Conservation (phyloP, 2,329 filamentous ascomycete species). For the Colletotrichum plurivorum region DNA sequence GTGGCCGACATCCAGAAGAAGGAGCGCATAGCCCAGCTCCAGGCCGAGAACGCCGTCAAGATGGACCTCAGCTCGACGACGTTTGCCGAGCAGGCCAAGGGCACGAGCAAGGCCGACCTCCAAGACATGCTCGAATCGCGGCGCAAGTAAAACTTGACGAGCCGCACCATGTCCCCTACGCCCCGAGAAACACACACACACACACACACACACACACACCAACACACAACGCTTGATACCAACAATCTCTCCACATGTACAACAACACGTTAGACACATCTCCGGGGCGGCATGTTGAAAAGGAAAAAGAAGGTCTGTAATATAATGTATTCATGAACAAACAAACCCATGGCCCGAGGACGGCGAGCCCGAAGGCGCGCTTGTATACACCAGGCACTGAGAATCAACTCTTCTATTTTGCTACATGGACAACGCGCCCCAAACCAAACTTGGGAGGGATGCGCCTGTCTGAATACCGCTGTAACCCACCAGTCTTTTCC, state of each 20-base stretch:
- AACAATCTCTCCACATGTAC: conserved; percentile 22
- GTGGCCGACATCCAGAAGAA: conserved; percentile 93
- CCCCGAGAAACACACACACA: background rate
- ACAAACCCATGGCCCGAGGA: background rate
- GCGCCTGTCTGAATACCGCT: conserved; percentile 28
- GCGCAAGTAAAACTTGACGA: conserved; percentile 17
- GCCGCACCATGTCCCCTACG: too few relatives aligned
- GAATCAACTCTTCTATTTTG: conserved; percentile 35
- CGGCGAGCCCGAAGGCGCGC: background rate
- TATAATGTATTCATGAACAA: conserved; percentile 37
- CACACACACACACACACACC: background rate
- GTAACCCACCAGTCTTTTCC: conserved; percentile 15
- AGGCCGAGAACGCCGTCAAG: conserved; percentile 78
- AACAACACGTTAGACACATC: conserved; percentile 14
- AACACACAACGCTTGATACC: conserved; percentile 19
- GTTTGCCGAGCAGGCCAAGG: conserved; percentile 48
- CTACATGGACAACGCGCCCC: conserved; percentile 21
- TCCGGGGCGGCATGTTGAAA: background rate
- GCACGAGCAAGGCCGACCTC: conserved; percentile 53
- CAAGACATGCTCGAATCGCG: conserved; percentile 54
- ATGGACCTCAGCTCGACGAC: conserved; percentile 59
- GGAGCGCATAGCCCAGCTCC: conserved; percentile 81
- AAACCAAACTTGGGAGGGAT: conserved; percentile 15
- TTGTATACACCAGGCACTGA: conserved; percentile 3
- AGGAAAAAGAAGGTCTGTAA: conserved; percentile 7